A percentile compares a stretch with the other conserved stretches of the same genome.
These are phyloP conservation scores for Gnetum montanum DNA, from an alignment of 75 land plant species.

Conservation along the genomic window DNA sequence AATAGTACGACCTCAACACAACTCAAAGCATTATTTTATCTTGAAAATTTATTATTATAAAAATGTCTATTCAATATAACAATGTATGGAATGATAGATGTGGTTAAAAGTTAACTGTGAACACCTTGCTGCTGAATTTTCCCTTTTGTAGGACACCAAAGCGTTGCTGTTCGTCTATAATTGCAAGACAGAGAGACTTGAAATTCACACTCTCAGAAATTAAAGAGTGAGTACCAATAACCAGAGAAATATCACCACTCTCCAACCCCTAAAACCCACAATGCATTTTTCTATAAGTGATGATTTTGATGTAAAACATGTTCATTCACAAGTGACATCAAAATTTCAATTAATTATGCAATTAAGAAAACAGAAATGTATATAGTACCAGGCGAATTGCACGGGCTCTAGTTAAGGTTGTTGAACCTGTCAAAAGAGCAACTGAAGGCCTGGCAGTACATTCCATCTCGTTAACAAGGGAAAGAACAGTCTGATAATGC, in stretches of 20 bases:
- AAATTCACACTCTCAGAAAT: constrained; percentile 68
- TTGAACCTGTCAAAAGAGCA: constrained; percentile 83
- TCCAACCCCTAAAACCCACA: constrained; percentile 61
- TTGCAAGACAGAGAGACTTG: constrained; percentile 61
- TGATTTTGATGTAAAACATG: no score
- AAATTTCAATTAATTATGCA: no score
- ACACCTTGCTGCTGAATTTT: constrained; percentile 76
- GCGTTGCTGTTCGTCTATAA: constrained; percentile 95
- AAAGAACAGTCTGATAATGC: constrained; percentile 50
- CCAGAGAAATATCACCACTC: constrained; percentile 59
- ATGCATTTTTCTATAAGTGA: no score
- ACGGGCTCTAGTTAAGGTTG: constrained; percentile 49
- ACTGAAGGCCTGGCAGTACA: constrained; percentile 46
- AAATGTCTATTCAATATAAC: neutral
- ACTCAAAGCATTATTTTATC: no score
- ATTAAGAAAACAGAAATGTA: no score
- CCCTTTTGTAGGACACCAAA: constrained; percentile 95
- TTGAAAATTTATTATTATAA: neutral
- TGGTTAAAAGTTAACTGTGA: no score
- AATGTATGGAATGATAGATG: no score
- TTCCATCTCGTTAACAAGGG: constrained; percentile 49
- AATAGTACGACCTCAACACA: no score
- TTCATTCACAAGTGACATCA: no score
- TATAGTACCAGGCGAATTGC: constrained; percentile 43
- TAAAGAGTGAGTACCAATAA: constrained; percentile 87